Evolutionary conservation across 495 filamentous ascomycete genomes (phyloP), one percentile per base, ranked within the genome.

Genomic region (Stereocaulon alpinum): DNA sequence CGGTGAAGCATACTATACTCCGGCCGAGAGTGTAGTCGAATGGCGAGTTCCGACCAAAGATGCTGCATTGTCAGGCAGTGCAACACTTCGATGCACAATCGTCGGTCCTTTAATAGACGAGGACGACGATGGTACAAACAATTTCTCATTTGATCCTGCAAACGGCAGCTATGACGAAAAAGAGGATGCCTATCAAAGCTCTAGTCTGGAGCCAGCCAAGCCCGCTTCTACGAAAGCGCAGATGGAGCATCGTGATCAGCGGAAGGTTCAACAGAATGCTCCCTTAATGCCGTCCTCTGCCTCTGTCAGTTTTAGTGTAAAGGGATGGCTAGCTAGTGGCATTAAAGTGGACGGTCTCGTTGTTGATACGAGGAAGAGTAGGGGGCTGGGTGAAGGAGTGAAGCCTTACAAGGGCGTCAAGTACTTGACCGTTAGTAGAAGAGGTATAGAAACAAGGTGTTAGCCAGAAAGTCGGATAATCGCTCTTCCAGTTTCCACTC

Each of bases 341-440:
- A 86, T 99, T 60, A 91, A 83, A 68, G 90, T 99, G 3, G 93
- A 97, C 55, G 90, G 88, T 66, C 79, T 99, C 55, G 77, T 82
- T 40, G 78, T 99, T 49, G 91, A 96, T 67, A 75, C 80, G n/a
- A 84, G 88, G 64, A 90, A 84, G 74, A 94, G 89, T 72, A 79
- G 85, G 32, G 93, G 93, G 3, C 62, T 99, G 12, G 91, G 89
- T 0, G 88, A 95, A 64, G 82, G 86, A 12, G 82, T 97, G 45
- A 91, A 88, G 71, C 93, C 94, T 43, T 99, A 95, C 71, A 99
- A 97, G 75, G 94, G 93, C 14, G 93, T 97, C 49, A 99, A 97
- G 73, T 99, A 99, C 72, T 69, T 97, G 58, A 95, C 90, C 63
- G 83, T 93, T 32, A 96, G 90, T 72, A 83, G 81, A 62, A 82